Conservation (phyloP, 805 yeast species). For the Helenozyma baotianmanensis region DNA sequence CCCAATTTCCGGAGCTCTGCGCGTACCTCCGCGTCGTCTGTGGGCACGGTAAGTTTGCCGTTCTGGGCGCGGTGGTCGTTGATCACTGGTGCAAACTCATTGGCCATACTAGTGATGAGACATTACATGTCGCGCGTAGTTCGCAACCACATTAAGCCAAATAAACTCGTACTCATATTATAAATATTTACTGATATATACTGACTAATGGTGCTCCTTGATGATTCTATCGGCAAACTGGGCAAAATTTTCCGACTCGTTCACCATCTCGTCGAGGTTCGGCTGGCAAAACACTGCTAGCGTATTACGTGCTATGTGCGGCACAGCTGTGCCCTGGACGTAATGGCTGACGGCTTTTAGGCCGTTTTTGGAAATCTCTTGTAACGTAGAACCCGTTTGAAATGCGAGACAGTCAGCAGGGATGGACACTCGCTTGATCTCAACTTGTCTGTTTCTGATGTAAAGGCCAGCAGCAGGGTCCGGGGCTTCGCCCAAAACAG, state of each 20-base stretch:
- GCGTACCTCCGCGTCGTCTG: conserved; percentile 62
- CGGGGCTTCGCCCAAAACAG: conserved; percentile 27
- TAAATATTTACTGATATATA: too few relatives aligned
- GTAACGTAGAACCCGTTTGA: conserved; percentile 56
- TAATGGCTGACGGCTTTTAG: conserved; percentile 59
- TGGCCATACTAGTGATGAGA: conserved; percentile 3
- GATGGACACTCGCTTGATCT: conserved; percentile 45
- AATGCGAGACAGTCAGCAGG: conserved; percentile 55
- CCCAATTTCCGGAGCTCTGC: conserved; percentile 42
- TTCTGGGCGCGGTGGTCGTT: conserved; percentile 8
- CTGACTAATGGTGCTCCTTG: not conserved
- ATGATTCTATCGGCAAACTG: conserved; percentile 39
- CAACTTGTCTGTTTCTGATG: conserved; percentile 42
- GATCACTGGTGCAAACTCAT: conserved; percentile 12
- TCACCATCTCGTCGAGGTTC: conserved; percentile 45
- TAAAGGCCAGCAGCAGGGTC: conserved; percentile 48
- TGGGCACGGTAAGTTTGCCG: conserved; percentile 41
- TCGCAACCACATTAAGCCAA: not conserved
- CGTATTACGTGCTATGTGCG: conserved; percentile 45
- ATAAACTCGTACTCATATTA: too few relatives aligned
- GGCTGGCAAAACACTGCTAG: conserved; percentile 64
- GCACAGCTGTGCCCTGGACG: conserved; percentile 40
- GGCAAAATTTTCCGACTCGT: conserved; percentile 45
- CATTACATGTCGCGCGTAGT: not conserved
- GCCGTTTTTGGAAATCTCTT: conserved; percentile 43